Evolutionary conservation across 225 moss, liverwort and hornwort genomes (phyloP).

Genomic region (Takakia lepidozioides): DNA sequence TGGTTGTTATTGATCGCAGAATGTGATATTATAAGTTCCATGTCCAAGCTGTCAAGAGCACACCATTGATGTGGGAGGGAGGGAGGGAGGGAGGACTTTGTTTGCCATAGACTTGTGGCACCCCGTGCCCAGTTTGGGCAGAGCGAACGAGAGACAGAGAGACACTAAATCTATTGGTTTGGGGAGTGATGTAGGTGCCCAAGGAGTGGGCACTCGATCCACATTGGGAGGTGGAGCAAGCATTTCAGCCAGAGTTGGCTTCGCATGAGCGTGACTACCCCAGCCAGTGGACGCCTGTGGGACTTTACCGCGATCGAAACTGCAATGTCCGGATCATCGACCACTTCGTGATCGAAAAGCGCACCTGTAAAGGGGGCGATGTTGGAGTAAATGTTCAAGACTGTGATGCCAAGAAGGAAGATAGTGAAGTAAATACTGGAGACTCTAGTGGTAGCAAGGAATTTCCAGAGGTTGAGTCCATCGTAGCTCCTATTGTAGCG

Average conservation of each 20-base stretch:
- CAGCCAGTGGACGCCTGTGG: slow-evolving; percentile 93
- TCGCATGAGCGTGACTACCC: slow-evolving; percentile 72
- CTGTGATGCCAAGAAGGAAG: slow-evolving; percentile 6
- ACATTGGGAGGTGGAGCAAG: slow-evolving; percentile 79
- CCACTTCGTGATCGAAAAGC: slow-evolving; percentile 62
- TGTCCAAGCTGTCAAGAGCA: too few relatives aligned
- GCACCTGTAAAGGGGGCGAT: slow-evolving; percentile 10
- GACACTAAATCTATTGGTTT: too few relatives aligned
- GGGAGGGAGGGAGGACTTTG: too few relatives aligned
- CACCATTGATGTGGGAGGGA: too few relatives aligned
- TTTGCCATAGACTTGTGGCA: too few relatives aligned
- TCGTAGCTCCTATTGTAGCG: too few relatives aligned
- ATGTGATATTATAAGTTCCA: too few relatives aligned
- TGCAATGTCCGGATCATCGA: slow-evolving; percentile 79
- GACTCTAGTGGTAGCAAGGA: too few relatives aligned
- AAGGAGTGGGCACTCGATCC: slow-evolving; percentile 96
- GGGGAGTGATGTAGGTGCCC: slow-evolving; percentile 85
- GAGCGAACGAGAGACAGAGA: too few relatives aligned
- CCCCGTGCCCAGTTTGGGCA: too few relatives aligned
- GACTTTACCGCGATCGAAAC: slow-evolving; percentile 60
- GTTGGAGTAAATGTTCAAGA: slow-evolving; percentile 10
- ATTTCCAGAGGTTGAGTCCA: too few relatives aligned
- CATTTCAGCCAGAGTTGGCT: slow-evolving; percentile 24
- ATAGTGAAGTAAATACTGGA: not conserved
- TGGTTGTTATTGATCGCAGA: too few relatives aligned